phyloP scores from a whole-genome alignment of 2,329 filamentous ascomycete species.

The Chaetomium olivaceum region DNA sequence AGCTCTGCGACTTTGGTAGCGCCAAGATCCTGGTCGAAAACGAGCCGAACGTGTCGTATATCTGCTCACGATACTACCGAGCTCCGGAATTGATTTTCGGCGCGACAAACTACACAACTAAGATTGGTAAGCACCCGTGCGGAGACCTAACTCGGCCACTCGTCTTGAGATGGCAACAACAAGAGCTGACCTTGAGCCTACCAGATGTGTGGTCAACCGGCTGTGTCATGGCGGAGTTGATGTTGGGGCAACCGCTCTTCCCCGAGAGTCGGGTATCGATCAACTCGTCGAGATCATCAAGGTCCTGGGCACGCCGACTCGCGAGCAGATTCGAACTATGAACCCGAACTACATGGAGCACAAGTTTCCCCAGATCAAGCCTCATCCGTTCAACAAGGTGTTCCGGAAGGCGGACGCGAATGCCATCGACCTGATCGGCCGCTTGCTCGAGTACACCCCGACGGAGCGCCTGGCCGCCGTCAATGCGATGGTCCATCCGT shows the following conservation, averaged over 20 bases:
- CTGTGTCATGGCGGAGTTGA: slow-evolving; percentile 98
- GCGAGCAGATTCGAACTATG: slow-evolving; percentile 99
- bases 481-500: slow-evolving; percentile 96
- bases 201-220: slow-evolving; percentile 98
- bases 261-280: slow-evolving; percentile 96
- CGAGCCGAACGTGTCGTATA: slow-evolving; percentile 99
- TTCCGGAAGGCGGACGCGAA: slow-evolving; percentile 94
- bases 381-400: slow-evolving; percentile 98
- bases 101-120: slow-evolving; percentile 98
- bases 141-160: too few relatives aligned
- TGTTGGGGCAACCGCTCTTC: slow-evolving; percentile 97
- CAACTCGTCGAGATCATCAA: slow-evolving; percentile 99
- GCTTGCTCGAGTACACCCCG: slow-evolving; percentile 92
- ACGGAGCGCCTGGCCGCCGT: slow-evolving; percentile 91
- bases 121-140: slow-evolving; percentile 76
- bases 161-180: background rate
- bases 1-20: slow-evolving; percentile 98
- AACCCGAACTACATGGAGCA: slow-evolving; percentile 99
- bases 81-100: slow-evolving; percentile 98
- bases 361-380: slow-evolving; percentile 99
- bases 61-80: slow-evolving; percentile 98
- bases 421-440: slow-evolving; percentile 92
- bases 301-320: slow-evolving; percentile 91
- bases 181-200: slow-evolving; percentile 20
- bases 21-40: slow-evolving; percentile 98